Evolutionary conservation across 495 filamentous ascomycete species (phyloP).

Genomic region (Alectoria sarmentosa): DNA sequence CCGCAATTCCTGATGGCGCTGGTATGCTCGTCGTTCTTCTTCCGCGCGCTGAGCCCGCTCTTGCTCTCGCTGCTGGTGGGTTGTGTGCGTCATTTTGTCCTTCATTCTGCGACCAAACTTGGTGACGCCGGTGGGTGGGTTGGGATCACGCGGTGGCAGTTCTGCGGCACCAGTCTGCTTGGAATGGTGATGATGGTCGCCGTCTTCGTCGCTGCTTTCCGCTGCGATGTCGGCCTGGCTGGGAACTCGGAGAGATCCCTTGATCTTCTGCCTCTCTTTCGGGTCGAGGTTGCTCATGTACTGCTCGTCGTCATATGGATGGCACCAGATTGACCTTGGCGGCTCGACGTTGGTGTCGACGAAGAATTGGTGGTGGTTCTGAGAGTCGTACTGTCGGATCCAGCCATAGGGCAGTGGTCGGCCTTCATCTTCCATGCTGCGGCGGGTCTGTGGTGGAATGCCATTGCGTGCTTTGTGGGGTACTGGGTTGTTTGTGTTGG

Average conservation of each 20-base stretch:
- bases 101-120: constrained; percentile 42
- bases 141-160: constrained; percentile 16
- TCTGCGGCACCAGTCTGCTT: constrained; percentile 11
- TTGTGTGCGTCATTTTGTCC: constrained; percentile 39
- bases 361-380: constrained; percentile 44
- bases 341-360: constrained; percentile 41
- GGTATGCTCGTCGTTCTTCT: constrained; percentile 34
- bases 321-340: constrained; percentile 43
- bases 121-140: constrained; percentile 25
- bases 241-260: constrained; percentile 29
- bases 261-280: constrained; percentile 34
- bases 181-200: constrained; percentile 19
- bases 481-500: constrained; percentile 1
- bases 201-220: constrained; percentile 39
- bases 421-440: constrained; percentile 45
- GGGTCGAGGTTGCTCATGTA: constrained; percentile 36
- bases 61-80: constrained; percentile 39
- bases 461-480: constrained; percentile 31
- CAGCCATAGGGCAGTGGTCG: constrained; percentile 39
- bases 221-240: constrained; percentile 36
- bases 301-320: constrained; percentile 45
- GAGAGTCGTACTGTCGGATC: constrained; percentile 40
- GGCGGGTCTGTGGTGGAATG: constrained; percentile 37
- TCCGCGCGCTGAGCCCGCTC: constrained; percentile 34
- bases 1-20: constrained; percentile 33